phyloP scores from a whole-genome alignment of 116 monocot genomes.

The Dioscorea cayenensis region DNA sequence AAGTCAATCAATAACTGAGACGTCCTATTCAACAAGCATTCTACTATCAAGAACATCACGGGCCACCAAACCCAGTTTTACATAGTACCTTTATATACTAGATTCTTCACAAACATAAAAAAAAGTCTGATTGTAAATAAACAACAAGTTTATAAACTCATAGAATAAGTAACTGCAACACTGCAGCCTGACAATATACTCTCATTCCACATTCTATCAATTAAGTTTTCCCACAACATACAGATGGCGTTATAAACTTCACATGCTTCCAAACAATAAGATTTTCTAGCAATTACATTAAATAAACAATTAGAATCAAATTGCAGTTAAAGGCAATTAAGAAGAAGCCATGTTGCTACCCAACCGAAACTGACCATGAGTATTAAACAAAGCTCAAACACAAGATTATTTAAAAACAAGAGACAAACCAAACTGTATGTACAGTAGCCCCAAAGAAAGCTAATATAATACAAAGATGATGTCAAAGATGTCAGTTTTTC shows the following conservation, averaged over 20 bases:
- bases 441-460: neutral
- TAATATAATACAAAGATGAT: neutral
- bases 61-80: neutral
- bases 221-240: neutral
- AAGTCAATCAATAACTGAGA: conserved; percentile 10
- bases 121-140: neutral
- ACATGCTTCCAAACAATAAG: neutral
- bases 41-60: neutral
- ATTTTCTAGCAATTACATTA: neutral
- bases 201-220: neutral
- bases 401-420: neutral
- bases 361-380: neutral
- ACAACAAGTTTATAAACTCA: neutral
- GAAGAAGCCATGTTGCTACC: neutral
- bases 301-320: neutral
- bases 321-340: neutral
- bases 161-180: too few relatives aligned
- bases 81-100: neutral
- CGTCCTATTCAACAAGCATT: conserved; percentile 9
- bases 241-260: neutral
- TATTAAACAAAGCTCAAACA: neutral
- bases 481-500: neutral
- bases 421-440: neutral
- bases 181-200: neutral
- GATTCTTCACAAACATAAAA: neutral